Percentiles rank a stretch among this genome's conserved stretches.
phyloP scores from a whole-genome alignment of 2,329 filamentous ascomycete species.

The Chaetomiaceae sp. region DNA sequence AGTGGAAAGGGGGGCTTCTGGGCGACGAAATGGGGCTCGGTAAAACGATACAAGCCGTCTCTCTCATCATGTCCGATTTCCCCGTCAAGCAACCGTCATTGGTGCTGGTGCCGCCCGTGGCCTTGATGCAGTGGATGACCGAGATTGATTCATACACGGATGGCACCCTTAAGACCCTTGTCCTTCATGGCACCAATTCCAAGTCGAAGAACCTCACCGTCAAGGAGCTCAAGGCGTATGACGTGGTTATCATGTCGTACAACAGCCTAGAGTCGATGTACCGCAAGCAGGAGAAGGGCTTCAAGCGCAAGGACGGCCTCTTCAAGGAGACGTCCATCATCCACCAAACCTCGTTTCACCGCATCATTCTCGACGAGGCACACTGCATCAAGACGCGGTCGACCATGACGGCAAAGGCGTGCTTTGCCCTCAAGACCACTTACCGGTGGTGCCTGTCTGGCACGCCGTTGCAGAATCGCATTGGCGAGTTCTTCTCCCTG shows the following conservation, averaged over 20 bases:
- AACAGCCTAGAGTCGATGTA: conserved; percentile 86
- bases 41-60: conserved; percentile 97
- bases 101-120: conserved; percentile 86
- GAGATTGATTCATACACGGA: conserved; percentile 79
- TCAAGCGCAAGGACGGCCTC: conserved; percentile 70
- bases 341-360: conserved; percentile 81
- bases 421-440: conserved; percentile 78
- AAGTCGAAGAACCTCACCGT: conserved; percentile 72
- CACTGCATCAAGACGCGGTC: conserved; percentile 86
- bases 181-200: conserved; percentile 81
- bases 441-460: conserved; percentile 97
- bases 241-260: conserved; percentile 98
- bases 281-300: conserved; percentile 87
- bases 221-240: conserved; percentile 71
- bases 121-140: conserved; percentile 89
- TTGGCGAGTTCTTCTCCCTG: conserved; percentile 93
- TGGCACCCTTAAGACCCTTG: conserved; percentile 80
- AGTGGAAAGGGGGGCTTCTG: conserved; percentile 83
- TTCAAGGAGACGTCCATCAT: conserved; percentile 76
- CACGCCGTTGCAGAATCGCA: conserved; percentile 92
- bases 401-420: conserved; percentile 89
- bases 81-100: conserved; percentile 76
- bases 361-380: conserved; percentile 81
- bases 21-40: conserved; percentile 99
- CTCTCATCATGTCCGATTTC: conserved; percentile 95